Base-by-base conservation (phyloP, 306 rosid genomes). In the Medicago arabica region DNA sequence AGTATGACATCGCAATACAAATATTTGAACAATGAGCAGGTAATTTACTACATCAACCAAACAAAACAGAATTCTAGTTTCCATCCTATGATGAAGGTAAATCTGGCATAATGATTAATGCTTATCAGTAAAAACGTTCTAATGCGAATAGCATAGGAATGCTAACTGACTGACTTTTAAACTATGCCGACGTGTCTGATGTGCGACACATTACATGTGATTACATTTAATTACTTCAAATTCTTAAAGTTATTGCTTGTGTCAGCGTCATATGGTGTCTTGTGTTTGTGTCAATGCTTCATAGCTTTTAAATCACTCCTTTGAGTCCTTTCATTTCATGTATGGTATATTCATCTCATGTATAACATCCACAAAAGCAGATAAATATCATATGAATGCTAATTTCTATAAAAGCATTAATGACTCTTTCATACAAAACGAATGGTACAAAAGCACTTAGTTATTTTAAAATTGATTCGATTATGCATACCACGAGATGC, bases 401-500 rank as follows among this genome's bases (percentile, higher is more conserved):
- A 9, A 64, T 64, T 65, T 65, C 70, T 65, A 65, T 16, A 17
- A 39, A 40, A 65, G 34, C 51, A 6, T 18, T 11, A 9, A 10
- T 65, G 16, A 17, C n/a, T n/a, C n/a, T n/a, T n/a, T n/a, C n/a
- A n/a, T n/a, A n/a, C n/a, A n/a, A n/a, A n/a, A n/a, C n/a, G n/a
- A n/a, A n/a, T n/a, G n/a, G n/a, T n/a, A n/a, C 38, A 18, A 31
- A 23, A 78, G 38, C 61, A 61, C n/a, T 41, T 19, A 19, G 2
- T 2, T 44, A 43, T 49, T 25, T 69, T 38, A 28, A 54, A 72
- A 65, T 46, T 58, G 5, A 36, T 72, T 71, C 16, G 16, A 50
- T 59, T 36, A 36, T 19, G 11, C 85, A 78, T 89, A 92, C 98
- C 96, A 25, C 87, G 96, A 60, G 92, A 75, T 67, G 96, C 85